A percentile compares a stretch with the other conserved stretches of the same genome.
phyloP scores from a whole-genome alignment of 129 eudicot genomes.

The Arctium lappa region DNA sequence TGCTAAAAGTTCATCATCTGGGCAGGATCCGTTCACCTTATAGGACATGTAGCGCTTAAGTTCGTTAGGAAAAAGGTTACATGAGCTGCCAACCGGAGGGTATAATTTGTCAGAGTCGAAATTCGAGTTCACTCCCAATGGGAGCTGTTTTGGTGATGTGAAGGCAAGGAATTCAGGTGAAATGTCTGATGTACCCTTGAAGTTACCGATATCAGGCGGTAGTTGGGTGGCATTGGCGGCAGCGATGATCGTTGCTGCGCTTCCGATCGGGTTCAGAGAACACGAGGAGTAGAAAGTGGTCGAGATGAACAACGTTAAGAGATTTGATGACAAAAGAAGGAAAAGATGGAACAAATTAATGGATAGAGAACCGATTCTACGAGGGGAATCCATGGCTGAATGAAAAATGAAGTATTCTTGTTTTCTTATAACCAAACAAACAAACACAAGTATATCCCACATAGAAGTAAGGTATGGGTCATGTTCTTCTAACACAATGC shows the following conservation, averaged over 20 bases:
- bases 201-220: background rate
- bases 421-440: background rate
- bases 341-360: slow-evolving; percentile 36
- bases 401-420: background rate
- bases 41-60: slow-evolving; percentile 47
- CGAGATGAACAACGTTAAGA: slow-evolving; percentile 50
- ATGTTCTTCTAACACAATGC: background rate
- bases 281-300: slow-evolving; percentile 42
- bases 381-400: slow-evolving; percentile 41
- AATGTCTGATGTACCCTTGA: slow-evolving; percentile 20
- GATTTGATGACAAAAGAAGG: slow-evolving; percentile 55
- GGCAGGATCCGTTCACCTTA: slow-evolving; percentile 55
- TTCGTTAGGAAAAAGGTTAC: slow-evolving; percentile 40
- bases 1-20: slow-evolving; percentile 55
- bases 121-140: slow-evolving; percentile 51
- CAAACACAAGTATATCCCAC: background rate
- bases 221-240: slow-evolving; percentile 8
- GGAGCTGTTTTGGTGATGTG: slow-evolving; percentile 66
- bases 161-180: slow-evolving; percentile 54
- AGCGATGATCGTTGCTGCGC: background rate
- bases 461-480: background rate
- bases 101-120: slow-evolving; percentile 48
- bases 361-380: background rate
- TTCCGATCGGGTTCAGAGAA: slow-evolving; percentile 22
- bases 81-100: slow-evolving; percentile 59